A percentile compares a stretch with the other conserved stretches of the same genome.
Evolutionary conservation across 176 grass and related monocot species (phyloP).

Genomic region (Oryza brachyantha): DNA sequence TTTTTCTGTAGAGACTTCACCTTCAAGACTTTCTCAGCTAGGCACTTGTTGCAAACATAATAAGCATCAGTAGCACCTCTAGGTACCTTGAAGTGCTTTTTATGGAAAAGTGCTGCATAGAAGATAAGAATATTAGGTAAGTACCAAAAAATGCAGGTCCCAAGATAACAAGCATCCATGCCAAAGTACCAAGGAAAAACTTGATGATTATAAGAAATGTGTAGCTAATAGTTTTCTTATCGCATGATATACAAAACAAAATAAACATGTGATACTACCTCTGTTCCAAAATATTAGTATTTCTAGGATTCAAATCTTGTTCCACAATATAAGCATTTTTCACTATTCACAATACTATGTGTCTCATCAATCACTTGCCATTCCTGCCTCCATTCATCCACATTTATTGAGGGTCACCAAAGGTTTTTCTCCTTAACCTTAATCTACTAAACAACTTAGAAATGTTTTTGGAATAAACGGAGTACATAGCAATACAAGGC

Average conservation of each 20-base stretch:
- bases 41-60: constrained; percentile 87
- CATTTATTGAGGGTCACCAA: too few relatives aligned
- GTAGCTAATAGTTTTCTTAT: neutral
- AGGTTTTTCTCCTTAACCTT: too few relatives aligned
- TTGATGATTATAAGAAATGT: constrained; percentile 14
- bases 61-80: constrained; percentile 45
- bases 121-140: constrained; percentile 44
- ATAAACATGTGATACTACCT: constrained; percentile 1
- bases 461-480: too few relatives aligned
- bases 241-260: constrained; percentile 8
- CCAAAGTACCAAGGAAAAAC: constrained; percentile 14
- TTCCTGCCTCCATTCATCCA: too few relatives aligned
- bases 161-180: constrained; percentile 35
- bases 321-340: too few relatives aligned
- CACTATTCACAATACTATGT: too few relatives aligned
- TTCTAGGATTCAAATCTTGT: too few relatives aligned
- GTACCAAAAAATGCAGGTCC: neutral
- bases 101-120: constrained; percentile 86
- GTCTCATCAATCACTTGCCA: too few relatives aligned
- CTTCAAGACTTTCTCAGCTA: constrained; percentile 46
- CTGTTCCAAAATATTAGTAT: too few relatives aligned
- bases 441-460: too few relatives aligned
- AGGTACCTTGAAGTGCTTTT: constrained; percentile 87
- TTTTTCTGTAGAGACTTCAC: constrained; percentile 42
- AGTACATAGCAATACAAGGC: constrained; percentile 27